Base-by-base conservation (phyloP, 2,329 filamentous ascomycete species). In the Cladosporium velox region DNA sequence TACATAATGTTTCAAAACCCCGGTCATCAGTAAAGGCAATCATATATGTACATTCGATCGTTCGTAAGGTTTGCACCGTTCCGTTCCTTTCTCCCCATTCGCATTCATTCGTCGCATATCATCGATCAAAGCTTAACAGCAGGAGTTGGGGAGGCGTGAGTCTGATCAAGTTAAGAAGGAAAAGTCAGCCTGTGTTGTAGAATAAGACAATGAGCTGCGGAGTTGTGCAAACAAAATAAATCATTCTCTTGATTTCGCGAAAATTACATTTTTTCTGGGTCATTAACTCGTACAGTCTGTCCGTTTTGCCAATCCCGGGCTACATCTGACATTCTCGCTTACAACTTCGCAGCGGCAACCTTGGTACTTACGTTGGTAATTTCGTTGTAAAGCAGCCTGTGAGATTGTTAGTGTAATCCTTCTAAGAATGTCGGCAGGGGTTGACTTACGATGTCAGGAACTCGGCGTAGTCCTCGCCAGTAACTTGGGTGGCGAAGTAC, bases 401-500 rank as follows among this genome's bases (percentile, higher is more conserved):
- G 62, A 34, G 30, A 2, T 70, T 76, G 69, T 71, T 59, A 73
- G 69, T 49, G 51, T n/a, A 35, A 72, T 67, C 21, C 55, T 67
- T 51, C 34, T 51, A 72, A 71, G 69, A 69, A 8, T 21, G 1
- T 64, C 67, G 59, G 47, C 47, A 70, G 64, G 32, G 12, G 59
- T 10, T 28, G 65, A 82, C 90, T 85, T 83, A 92, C 89, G 85
- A 84, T 70, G 92, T 97, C 83, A 99, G 81, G 83, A 98, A 98
- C 79, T 99, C 95, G 14, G 93, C 93, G 79, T 98, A 98, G 72
- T 97, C 93, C 84, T 98, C 95, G 65, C 95, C 95, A 3, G 94
- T 98, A 66, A 98, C 91, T 84, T 99, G 95, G 55, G 87, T 84
- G 38, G 91, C 88, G 76, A 98, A 97, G 82, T 98, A 98, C 80